These are phyloP conservation scores for Coniochaeta ligniaria DNA, from an alignment of 2,329 filamentous ascomycete genomes.

Conservation along the genomic window DNA sequence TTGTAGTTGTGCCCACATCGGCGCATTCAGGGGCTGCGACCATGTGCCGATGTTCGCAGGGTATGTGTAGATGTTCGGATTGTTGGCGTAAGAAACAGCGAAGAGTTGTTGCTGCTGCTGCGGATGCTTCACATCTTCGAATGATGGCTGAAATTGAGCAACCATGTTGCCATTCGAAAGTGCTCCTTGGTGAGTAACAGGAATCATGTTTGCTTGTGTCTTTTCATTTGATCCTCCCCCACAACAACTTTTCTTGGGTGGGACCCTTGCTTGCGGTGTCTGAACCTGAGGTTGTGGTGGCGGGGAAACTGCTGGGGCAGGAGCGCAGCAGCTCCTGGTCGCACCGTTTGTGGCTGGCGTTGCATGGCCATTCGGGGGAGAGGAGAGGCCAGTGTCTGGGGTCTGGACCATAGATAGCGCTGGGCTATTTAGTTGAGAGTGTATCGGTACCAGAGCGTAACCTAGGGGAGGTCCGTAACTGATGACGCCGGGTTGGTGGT, in stretches of 20 bases:
- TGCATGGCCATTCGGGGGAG: not conserved
- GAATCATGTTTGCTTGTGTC: too few relatives aligned
- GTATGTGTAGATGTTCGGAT: constrained; percentile 41
- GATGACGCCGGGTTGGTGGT: constrained; percentile 20
- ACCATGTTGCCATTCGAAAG: constrained; percentile 16
- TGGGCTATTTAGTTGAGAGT: not conserved
- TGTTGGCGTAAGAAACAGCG: constrained; percentile 17
- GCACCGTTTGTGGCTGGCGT: not conserved
- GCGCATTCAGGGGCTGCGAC: constrained; percentile 46
- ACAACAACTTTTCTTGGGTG: not conserved
- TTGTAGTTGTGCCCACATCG: constrained; percentile 33
- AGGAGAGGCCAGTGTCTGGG: not conserved
- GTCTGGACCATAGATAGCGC: not conserved
- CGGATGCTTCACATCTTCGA: constrained; percentile 24
- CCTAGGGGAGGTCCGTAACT: constrained; percentile 32
- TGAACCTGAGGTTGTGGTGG: not conserved
- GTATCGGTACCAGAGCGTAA: not conserved
- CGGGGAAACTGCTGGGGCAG: not conserved
- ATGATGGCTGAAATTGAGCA: constrained; percentile 25
- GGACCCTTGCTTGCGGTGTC: not conserved
- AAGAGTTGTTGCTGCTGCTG: constrained; percentile 29
- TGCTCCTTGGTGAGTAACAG: not conserved
- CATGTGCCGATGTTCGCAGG: constrained; percentile 48
- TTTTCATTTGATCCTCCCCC: not conserved
- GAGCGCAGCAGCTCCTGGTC: not conserved